Evolutionary conservation across 768 basidiomycete species (phyloP), one percentile per base, ranked within the genome.

Genomic region (Pisolithus microcarpus): DNA sequence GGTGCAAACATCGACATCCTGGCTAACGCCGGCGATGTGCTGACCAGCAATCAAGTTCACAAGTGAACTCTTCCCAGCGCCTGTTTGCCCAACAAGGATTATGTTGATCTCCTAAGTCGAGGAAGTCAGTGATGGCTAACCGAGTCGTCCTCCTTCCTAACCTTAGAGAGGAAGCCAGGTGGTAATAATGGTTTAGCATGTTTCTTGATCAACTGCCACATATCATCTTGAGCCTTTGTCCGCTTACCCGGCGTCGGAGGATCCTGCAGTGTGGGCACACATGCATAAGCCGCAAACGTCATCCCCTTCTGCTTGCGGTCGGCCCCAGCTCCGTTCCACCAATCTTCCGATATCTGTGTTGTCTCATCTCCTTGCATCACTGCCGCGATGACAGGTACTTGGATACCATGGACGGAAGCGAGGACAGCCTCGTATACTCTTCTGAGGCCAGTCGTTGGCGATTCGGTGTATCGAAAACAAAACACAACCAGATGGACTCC

Each of bases 1-100:
- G 0, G 72, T 72, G 42, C 62, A 66, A 1, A 68, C 67, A 0
- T 24, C 24, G 1, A 60, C 59, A 5, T 54, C 46, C 26, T 52
- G 58, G 8, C 65, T 66, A 5, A 58, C 55, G 0, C 24, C 26
- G 4, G 69, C 70, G 1, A 50, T 26, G 4, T 58, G 44, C 1
- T 43, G 16, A 19, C 58, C 60, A 10, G 52, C 52, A 31, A 54
- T 42, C 24, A 54, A 16, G 50, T 54, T 54, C 21, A 54, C 44
- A 15, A 54, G 6, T 1, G 53, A 54, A 45, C 53, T 54, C 30
- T 54, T 54, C 5, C 53, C 53, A 11, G 28, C 23, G 6, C 53
- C 53, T n/a, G 50, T 52, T 26, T 46, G 34, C 19, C 53, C 53
- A 23, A 52, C 38, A 5, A 54, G 31, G 11, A 54, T 40, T 13